These are phyloP conservation scores for Carex pumila DNA, from an alignment of 176 grass and related monocot genomes.

Conservation along the genomic window DNA sequence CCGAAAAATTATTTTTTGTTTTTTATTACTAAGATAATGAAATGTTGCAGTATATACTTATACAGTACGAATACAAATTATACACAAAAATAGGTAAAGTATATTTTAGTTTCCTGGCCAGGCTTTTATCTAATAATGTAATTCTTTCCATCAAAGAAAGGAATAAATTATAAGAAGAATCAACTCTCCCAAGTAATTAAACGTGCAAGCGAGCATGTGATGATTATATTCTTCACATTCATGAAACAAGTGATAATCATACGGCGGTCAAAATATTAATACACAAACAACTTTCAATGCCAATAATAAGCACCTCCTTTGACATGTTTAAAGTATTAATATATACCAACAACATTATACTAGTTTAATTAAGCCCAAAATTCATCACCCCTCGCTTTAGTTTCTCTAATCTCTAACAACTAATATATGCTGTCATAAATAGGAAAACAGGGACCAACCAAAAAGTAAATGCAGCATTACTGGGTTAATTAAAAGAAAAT, in stretches of 20 bases:
- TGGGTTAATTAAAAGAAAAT: neutral
- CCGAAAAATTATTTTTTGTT: neutral
- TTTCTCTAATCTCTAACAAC: neutral
- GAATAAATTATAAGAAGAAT: neutral
- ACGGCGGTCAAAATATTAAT: neutral
- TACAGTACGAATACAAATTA: neutral
- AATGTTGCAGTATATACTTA: neutral
- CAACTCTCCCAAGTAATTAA: neutral
- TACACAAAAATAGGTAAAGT: neutral
- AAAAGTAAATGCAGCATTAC: neutral
- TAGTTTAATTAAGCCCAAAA: neutral
- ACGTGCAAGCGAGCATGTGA: conserved; percentile 1
- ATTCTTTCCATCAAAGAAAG: neutral
- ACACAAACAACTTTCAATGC: neutral
- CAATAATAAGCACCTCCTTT: neutral
- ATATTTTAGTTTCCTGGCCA: neutral
- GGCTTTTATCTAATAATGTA: neutral
- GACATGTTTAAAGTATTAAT: neutral
- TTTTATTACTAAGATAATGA: neutral
- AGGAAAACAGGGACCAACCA: neutral
- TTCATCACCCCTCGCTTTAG: neutral
- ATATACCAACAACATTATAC: neutral
- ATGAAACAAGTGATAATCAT: neutral
- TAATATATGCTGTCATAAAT: neutral
- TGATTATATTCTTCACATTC: neutral